Conservation (phyloP, 129 eudicot species). For the Flaveria bidentis region DNA sequence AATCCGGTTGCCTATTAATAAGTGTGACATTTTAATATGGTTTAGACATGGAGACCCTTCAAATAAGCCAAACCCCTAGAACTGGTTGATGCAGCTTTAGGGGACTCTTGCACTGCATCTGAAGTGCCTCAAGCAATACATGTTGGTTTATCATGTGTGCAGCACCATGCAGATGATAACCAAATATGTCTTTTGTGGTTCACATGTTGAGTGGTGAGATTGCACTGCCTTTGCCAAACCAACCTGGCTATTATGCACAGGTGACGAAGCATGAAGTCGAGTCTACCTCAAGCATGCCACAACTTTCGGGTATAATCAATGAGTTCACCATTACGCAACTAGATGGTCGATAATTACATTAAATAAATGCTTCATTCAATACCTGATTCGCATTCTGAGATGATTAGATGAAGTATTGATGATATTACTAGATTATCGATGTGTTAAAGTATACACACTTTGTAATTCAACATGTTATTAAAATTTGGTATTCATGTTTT, state of each 20-base stretch:
- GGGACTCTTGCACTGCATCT: background rate
- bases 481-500: no score
- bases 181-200: constrained; percentile 35
- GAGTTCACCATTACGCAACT: background rate
- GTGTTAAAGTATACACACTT: background rate
- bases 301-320: background rate
- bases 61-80: constrained; percentile 17
- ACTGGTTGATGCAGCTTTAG: constrained; percentile 15
- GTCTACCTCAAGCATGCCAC: background rate
- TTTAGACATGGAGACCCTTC: constrained; percentile 30
- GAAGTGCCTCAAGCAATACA: constrained; percentile 17
- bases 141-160: constrained; percentile 38
- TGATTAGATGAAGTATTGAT: background rate
- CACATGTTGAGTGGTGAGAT: constrained; percentile 28
- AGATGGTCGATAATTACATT: background rate
- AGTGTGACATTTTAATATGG: no score
- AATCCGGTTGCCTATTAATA: background rate
- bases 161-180: constrained; percentile 30
- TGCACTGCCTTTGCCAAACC: constrained; percentile 31
- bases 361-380: background rate
- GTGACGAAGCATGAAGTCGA: background rate
- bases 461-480: no score
- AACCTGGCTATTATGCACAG: constrained; percentile 19
- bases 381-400: no score
- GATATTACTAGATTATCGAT: background rate